Percentiles rank a stretch among this genome's conserved stretches.
Conservation (phyloP, 148 eudicot species). For the Talinum fruticosum region DNA sequence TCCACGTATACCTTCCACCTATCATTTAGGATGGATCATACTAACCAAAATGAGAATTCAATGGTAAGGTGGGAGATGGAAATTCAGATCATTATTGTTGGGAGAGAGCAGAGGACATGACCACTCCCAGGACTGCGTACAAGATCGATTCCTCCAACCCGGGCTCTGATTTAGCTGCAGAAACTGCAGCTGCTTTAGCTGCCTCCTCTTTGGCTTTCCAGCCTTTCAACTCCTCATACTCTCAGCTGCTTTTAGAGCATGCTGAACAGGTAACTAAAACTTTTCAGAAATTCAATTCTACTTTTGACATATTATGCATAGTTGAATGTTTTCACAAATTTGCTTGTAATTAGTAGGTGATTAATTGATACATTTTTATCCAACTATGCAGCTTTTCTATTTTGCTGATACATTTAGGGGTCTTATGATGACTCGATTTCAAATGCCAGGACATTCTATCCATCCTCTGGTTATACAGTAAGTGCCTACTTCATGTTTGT, state of each 20-base stretch:
- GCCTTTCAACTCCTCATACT: constrained; percentile 35
- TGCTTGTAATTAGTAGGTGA: background rate
- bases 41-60: background rate
- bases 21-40: background rate
- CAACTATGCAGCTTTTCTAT: constrained; percentile 62
- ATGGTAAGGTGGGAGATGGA: constrained; percentile 38
- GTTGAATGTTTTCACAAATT: background rate
- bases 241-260: constrained; percentile 35
- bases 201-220: constrained; percentile 44
- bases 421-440: constrained; percentile 56
- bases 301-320: background rate
- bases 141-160: constrained; percentile 41
- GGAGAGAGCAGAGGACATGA: constrained; percentile 68
- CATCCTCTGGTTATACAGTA: constrained; percentile 75
- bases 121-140: constrained; percentile 41
- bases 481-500: constrained; percentile 7
- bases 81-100: constrained; percentile 52
- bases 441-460: constrained; percentile 48
- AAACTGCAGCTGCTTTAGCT: constrained; percentile 53
- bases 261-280: constrained; percentile 36
- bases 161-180: constrained; percentile 49
- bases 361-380: background rate
- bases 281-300: background rate
- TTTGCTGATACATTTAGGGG: constrained; percentile 74
- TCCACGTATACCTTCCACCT: background rate